Percentiles rank a stretch among this genome's conserved stretches.
Conservation (phyloP, 140 eudicot species). For the Cichorium intybus region DNA sequence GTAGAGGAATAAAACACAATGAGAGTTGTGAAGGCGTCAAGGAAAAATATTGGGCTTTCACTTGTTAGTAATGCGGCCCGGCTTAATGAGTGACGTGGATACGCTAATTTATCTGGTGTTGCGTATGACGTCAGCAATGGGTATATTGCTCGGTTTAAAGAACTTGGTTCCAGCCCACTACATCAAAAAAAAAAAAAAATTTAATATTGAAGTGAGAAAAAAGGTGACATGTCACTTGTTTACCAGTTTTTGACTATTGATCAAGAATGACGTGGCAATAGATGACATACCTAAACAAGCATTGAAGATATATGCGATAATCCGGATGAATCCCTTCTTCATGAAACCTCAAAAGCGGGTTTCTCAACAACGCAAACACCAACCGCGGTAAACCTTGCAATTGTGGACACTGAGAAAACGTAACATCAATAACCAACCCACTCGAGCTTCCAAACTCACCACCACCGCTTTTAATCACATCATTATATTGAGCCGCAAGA, state of each 20-base stretch:
- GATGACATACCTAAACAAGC: conserved; percentile 80
- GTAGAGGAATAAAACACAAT: conserved; percentile 91
- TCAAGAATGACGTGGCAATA: no score
- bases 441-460: conserved; percentile 47
- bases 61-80: conserved; percentile 96
- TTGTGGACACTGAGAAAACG: conserved; percentile 92
- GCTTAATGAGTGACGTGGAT: conserved; percentile 96
- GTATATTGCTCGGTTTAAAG: conserved; percentile 85
- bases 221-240: no score
- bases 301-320: conserved; percentile 91
- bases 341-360: conserved; percentile 88
- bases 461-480: conserved; percentile 61
- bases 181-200: conserved; percentile 19
- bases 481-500: conserved; percentile 84
- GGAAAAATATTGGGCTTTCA: conserved; percentile 88
- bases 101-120: conserved; percentile 85
- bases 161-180: conserved; percentile 96
- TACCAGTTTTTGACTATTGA: background rate
- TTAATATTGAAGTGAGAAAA: no score
- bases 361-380: conserved; percentile 85
- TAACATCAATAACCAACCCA: conserved; percentile 57
- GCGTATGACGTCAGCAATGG: conserved; percentile 78
- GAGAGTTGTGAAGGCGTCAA: conserved; percentile 89
- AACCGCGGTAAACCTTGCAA: conserved; percentile 84
- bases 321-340: conserved; percentile 99